Percentiles rank a stretch among this genome's conserved stretches.
phyloP scores from a whole-genome alignment of 805 yeast genomes.

The Blastobotrys mokoenaii region DNA sequence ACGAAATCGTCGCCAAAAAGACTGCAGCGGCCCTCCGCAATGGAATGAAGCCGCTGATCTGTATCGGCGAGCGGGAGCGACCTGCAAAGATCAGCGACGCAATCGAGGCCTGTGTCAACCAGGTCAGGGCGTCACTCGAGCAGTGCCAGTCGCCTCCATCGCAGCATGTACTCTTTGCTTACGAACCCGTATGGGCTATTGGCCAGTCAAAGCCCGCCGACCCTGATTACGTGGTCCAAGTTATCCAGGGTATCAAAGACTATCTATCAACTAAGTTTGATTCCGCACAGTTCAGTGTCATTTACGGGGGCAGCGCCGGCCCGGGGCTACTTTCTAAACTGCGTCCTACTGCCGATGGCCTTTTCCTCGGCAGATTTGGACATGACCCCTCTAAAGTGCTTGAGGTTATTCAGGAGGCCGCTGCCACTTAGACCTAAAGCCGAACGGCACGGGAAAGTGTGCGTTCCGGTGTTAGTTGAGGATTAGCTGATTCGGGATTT shows the following conservation, averaged over 20 bases:
- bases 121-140: slow-evolving; percentile 13
- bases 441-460: no score
- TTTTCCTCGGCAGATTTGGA: slow-evolving; percentile 25
- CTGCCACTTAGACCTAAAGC: background rate
- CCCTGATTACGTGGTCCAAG: slow-evolving; percentile 18
- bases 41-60: slow-evolving; percentile 20
- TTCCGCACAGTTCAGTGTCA: slow-evolving; percentile 4
- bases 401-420: slow-evolving; percentile 12
- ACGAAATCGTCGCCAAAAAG: slow-evolving; percentile 18
- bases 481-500: no score
- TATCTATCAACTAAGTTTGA: slow-evolving; percentile 5
- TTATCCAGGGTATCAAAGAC: slow-evolving; percentile 16
- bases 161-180: slow-evolving; percentile 19
- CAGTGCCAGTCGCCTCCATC: slow-evolving; percentile 2
- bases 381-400: slow-evolving; percentile 20
- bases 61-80: slow-evolving; percentile 20
- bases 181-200: slow-evolving; percentile 28
- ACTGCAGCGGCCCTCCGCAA: slow-evolving; percentile 16
- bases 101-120: slow-evolving; percentile 14
- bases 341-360: slow-evolving; percentile 20
- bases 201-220: slow-evolving; percentile 25
- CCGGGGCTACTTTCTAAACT: slow-evolving; percentile 20
- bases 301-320: slow-evolving; percentile 25
- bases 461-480: no score
- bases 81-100: slow-evolving; percentile 11